phyloP scores from a whole-genome alignment of 1,139 yeast species.

The Chernovozyma sophiae-reginae region DNA sequence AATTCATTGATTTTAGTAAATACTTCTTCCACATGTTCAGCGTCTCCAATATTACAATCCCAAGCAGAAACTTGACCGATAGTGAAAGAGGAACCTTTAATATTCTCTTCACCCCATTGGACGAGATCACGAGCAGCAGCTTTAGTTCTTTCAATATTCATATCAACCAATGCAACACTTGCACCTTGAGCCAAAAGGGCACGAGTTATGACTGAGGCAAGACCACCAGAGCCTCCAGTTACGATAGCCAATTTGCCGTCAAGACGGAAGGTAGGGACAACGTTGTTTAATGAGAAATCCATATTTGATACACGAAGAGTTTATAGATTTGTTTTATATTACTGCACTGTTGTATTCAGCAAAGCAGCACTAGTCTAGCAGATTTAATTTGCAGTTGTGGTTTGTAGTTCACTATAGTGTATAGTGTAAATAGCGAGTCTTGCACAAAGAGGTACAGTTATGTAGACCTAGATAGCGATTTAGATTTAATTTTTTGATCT shows the following conservation, averaged over 20 bases:
- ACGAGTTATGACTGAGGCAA: constrained; percentile 64
- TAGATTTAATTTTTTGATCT: no score
- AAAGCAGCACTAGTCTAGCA: no score
- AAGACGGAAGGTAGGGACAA: constrained; percentile 55
- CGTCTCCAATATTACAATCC: constrained; percentile 74
- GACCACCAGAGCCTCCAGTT: constrained; percentile 84
- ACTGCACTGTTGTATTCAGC: no score
- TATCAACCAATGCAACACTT: constrained; percentile 71
- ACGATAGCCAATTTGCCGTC: constrained; percentile 70
- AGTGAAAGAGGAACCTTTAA: constrained; percentile 36
- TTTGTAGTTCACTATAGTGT: neutral
- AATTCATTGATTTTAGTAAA: constrained; percentile 49
- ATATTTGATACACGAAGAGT: neutral
- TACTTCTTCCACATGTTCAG: constrained; percentile 54
- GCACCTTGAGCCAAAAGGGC: constrained; percentile 70
- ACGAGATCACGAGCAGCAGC: constrained; percentile 57
- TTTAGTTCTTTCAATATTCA: constrained; percentile 56
- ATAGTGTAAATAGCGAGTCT: no score
- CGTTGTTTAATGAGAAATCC: constrained; percentile 39
- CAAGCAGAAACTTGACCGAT: constrained; percentile 59
- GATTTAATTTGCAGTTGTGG: no score
- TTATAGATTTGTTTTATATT: neutral
- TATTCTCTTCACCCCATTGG: constrained; percentile 49
- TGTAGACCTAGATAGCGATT: no score
- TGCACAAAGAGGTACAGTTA: no score